Evolutionary conservation across 768 basidiomycete species (phyloP), one percentile per base, ranked within the genome.

Genomic region (Tulasnella sp.): DNA sequence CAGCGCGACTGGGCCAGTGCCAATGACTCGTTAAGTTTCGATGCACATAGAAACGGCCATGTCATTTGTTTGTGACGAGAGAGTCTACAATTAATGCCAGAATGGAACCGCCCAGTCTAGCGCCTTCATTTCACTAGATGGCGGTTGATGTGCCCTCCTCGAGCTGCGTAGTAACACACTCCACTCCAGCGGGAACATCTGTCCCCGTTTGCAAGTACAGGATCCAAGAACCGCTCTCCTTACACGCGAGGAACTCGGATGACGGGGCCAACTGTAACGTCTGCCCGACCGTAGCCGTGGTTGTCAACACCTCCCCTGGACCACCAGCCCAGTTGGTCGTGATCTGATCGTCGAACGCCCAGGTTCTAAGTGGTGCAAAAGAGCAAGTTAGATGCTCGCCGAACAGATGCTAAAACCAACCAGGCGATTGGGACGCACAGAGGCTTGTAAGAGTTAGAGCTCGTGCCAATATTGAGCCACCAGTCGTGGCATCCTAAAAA

Each of bases 391-490:
- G 51, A 15, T 30, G 13, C 32, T 3, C 21, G 9, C 4, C 29
- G 19, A 30, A 4, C 8, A 19, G 27, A 13, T 29, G 23, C 7
- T 17, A 30, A n/a, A 7, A n/a, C 8, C 23, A 15, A 30, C 2
- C 7, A 4, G 19, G 15, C 3, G 26, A 11, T 17, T 29, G 30
- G 38, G 15, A 53, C 52, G 27, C 32, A 53, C 52, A 53, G 23
- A 24, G 52, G 52, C 52, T 53, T 53, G 27, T 32, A 53, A 13
- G 13, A n/a, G 32, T 32, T 15, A 17, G 52, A 3, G 7, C 32
- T 38, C 11, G 27, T 53, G 5, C 52, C 52, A 15, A 53, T 53
- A 32, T 53, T 53, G 1, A 53, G 32, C 52, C 52, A 53, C 52
- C 52, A 53, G 32, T 53, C 52, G 23, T 53, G 52, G 52, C 52